A percentile compares a stretch with the other conserved stretches of the same genome.
phyloP scores from a whole-genome alignment of 139 green algal species.

The Coelastrella sp. region DNA sequence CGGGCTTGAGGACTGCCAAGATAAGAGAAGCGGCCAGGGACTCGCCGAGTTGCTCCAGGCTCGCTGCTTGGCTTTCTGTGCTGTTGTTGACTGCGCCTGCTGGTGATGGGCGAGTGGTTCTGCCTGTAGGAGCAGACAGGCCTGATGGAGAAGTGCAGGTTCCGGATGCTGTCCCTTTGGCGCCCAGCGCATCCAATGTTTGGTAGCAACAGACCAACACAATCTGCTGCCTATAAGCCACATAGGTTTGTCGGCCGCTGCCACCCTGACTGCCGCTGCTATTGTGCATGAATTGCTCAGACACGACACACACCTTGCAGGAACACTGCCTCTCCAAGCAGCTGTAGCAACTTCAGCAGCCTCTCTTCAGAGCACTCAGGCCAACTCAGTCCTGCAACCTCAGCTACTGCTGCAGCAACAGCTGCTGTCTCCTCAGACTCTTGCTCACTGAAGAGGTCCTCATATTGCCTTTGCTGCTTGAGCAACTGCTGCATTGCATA shows the following conservation, averaged over 20 bases:
- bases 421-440: not conserved
- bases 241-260: too few relatives aligned
- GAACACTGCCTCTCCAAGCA: slow-evolving; percentile 65
- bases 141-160: too few relatives aligned
- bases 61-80: not conserved
- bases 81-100: not conserved
- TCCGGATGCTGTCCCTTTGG: too few relatives aligned
- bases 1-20: not conserved
- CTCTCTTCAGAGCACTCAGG: slow-evolving; percentile 62
- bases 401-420: not conserved
- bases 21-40: slow-evolving; percentile 7
- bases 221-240: too few relatives aligned
- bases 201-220: too few relatives aligned
- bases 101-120: not conserved
- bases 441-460: not conserved
- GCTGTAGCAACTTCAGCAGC: slow-evolving; percentile 60
- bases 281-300: too few relatives aligned
- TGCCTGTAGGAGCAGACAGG: too few relatives aligned
- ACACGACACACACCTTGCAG: not conserved
- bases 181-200: too few relatives aligned
- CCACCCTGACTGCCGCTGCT: too few relatives aligned
- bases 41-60: slow-evolving; percentile 38
- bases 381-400: slow-evolving; percentile 16
- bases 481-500: not conserved
- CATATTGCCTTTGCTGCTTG: not conserved